Evolutionary conservation across 2,329 filamentous ascomycete genomes (phyloP).

Genomic region (Neospermospora avenae): DNA sequence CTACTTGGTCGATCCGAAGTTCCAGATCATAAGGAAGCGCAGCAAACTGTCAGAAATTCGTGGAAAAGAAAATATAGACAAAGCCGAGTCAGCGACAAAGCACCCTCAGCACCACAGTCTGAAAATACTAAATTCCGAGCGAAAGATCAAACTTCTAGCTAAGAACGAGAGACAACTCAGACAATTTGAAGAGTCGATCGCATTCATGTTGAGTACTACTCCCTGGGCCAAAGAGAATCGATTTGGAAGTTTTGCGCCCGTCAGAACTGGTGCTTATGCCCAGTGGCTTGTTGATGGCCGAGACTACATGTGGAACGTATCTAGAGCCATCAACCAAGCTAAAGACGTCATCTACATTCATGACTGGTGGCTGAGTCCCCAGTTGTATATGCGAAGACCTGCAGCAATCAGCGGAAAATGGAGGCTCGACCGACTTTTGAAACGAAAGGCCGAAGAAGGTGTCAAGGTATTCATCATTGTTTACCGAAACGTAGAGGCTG

Average conservation of each 20-base stretch:
- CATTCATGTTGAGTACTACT: conserved; percentile 78
- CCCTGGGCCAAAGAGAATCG: conserved; percentile 80
- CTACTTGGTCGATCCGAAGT: conserved; percentile 90
- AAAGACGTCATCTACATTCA: conserved; percentile 98
- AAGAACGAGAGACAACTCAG: conserved; percentile 84
- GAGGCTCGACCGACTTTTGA: conserved; percentile 89
- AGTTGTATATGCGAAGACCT: conserved; percentile 90
- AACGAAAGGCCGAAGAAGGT: conserved; percentile 88
- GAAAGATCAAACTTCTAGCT: conserved; percentile 86
- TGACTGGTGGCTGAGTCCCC: conserved; percentile 98
- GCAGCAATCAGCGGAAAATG: conserved; percentile 97
- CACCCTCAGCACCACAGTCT: conserved; percentile 73
- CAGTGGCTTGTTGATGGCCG: conserved; percentile 96
- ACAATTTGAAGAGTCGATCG: conserved; percentile 92
- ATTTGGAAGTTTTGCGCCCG: conserved; percentile 90
- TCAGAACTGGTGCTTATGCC: conserved; percentile 80
- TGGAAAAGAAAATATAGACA: conserved; percentile 57
- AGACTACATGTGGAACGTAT: conserved; percentile 99
- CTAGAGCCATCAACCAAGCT: conserved; percentile 92
- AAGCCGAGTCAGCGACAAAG: conserved; percentile 35
- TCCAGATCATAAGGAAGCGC: conserved; percentile 74
- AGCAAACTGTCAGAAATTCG: conserved; percentile 50
- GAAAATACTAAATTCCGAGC: conserved; percentile 85
- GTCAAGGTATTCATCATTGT: conserved; percentile 98
- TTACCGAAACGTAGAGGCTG: conserved; percentile 95